phyloP scores from a whole-genome alignment of 768 basidiomycete genomes.

The Tephrocybe sp. region DNA sequence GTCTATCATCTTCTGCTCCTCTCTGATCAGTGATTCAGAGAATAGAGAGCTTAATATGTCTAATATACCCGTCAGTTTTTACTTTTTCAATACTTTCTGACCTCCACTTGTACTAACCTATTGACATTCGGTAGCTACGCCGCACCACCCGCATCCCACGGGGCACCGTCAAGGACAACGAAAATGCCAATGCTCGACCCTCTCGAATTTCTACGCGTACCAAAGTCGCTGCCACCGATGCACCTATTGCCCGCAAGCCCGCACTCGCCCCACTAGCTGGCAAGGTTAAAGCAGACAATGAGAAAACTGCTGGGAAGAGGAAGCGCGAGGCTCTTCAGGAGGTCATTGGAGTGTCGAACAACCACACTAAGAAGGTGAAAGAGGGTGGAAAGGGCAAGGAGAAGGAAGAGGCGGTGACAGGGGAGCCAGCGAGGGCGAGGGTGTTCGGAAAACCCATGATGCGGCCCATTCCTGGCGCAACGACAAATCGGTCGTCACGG shows the following conservation, averaged over 20 bases:
- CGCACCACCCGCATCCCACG: slow-evolving; percentile 62
- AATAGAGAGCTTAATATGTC: slow-evolving; percentile 18
- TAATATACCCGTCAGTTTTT: slow-evolving; percentile 33
- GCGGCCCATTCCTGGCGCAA: slow-evolving; percentile 32
- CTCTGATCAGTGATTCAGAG: slow-evolving; percentile 2
- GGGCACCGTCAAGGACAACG: slow-evolving; percentile 55
- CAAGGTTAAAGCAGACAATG: slow-evolving; percentile 35
- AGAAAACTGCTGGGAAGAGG: slow-evolving; percentile 57
- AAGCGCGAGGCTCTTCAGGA: slow-evolving; percentile 79
- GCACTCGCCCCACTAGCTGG: slow-evolving; percentile 42
- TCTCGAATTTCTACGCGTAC: slow-evolving; percentile 53
- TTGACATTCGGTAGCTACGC: slow-evolving; percentile 47
- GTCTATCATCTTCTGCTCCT: background rate
- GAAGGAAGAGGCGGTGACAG: slow-evolving; percentile 44
- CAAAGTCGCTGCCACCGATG: slow-evolving; percentile 41
- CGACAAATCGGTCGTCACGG: slow-evolving; percentile 10
- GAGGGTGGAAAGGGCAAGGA: slow-evolving; percentile 29
- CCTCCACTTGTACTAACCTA: background rate
- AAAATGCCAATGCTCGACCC: slow-evolving; percentile 69
- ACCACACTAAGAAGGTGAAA: slow-evolving; percentile 24
- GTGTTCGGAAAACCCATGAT: slow-evolving; percentile 23
- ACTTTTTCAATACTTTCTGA: background rate
- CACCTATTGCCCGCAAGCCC: slow-evolving; percentile 27
- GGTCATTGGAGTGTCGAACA: slow-evolving; percentile 48
- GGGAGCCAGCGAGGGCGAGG: slow-evolving; percentile 24